phyloP scores from a whole-genome alignment of 1,284 basidiomycete genomes.

The Cerioporus squamosus region DNA sequence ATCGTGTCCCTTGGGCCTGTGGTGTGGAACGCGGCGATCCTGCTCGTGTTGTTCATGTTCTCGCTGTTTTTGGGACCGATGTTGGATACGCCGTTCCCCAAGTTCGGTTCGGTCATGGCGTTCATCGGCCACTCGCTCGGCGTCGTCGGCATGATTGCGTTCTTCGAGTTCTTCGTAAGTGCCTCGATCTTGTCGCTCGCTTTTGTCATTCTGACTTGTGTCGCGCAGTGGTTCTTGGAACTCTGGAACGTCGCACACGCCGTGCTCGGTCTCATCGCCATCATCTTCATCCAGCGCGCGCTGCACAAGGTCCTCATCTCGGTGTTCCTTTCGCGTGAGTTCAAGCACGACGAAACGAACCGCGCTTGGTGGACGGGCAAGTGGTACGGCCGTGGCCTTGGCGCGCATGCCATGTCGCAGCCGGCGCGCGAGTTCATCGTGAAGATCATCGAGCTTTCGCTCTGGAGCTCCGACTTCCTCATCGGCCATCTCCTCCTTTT shows the following conservation, averaged over 20 bases:
- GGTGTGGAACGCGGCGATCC: slow-evolving; percentile 91
- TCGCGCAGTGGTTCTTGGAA: slow-evolving; percentile 87
- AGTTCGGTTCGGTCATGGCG: slow-evolving; percentile 91
- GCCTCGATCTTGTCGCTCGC: not conserved
- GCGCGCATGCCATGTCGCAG: slow-evolving; percentile 86
- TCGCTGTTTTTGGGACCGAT: slow-evolving; percentile 94
- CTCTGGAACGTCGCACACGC: slow-evolving; percentile 92
- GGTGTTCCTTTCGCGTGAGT: slow-evolving; percentile 91
- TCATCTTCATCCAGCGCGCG: slow-evolving; percentile 88
- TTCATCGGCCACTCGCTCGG: slow-evolving; percentile 84
- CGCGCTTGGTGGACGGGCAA: slow-evolving; percentile 97
- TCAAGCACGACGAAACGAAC: slow-evolving; percentile 98
- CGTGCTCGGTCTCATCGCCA: slow-evolving; percentile 85
- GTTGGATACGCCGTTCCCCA: slow-evolving; percentile 82
- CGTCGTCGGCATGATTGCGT: slow-evolving; percentile 84
- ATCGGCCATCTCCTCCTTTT: slow-evolving; percentile 72
- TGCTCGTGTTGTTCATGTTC: slow-evolving; percentile 86
- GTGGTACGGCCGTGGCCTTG: slow-evolving; percentile 94
- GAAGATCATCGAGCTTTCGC: slow-evolving; percentile 82
- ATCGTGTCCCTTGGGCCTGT: slow-evolving; percentile 94
- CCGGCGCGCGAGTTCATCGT: slow-evolving; percentile 88
- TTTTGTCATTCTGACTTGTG: slow-evolving; percentile 15
- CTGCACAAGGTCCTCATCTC: slow-evolving; percentile 92
- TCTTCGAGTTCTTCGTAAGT: slow-evolving; percentile 92
- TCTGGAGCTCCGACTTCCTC: slow-evolving; percentile 81